These are phyloP conservation scores for Gleditsia sinensis DNA, from an alignment of 306 rosid genomes.

Conservation along the genomic window DNA sequence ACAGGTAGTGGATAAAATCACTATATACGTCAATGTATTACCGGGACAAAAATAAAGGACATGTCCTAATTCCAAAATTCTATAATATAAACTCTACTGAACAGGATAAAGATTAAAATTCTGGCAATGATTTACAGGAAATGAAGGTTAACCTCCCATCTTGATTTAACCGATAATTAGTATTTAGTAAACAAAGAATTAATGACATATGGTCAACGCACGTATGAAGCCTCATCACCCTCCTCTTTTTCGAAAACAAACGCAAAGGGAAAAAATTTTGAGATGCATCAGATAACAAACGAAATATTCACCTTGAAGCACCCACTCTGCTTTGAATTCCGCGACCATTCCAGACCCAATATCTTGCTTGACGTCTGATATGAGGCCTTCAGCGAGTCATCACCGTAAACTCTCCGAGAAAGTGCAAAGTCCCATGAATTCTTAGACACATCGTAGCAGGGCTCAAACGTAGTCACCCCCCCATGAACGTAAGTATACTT, in stretches of 20 bases:
- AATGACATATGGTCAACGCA: neutral
- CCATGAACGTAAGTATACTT: conserved; percentile 76
- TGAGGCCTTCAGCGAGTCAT: conserved; percentile 59
- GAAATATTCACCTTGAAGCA: conserved; percentile 68
- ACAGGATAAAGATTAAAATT: conserved; percentile 2
- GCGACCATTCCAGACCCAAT: conserved; percentile 77
- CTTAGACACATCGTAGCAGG: conserved; percentile 69
- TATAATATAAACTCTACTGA: neutral
- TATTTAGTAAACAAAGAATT: neutral
- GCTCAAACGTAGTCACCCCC: conserved; percentile 79
- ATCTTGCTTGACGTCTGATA: conserved; percentile 68
- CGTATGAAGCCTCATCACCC: no score
- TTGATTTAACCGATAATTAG: neutral
- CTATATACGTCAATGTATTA: neutral
- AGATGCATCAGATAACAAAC: neutral
- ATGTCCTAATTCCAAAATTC: neutral
- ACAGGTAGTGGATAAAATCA: neutral
- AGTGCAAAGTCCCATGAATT: conserved; percentile 88
- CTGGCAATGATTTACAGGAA: neutral
- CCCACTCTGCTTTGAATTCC: conserved; percentile 65
- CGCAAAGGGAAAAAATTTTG: neutral
- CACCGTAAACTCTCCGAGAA: conserved; percentile 61
- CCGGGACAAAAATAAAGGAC: neutral
- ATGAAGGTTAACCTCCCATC: neutral
- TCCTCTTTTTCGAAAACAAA: neutral